Evolutionary conservation across 768 basidiomycete genomes (phyloP), one percentile per base, ranked within the genome.

Genomic region (Nidularia pulvinata): DNA sequence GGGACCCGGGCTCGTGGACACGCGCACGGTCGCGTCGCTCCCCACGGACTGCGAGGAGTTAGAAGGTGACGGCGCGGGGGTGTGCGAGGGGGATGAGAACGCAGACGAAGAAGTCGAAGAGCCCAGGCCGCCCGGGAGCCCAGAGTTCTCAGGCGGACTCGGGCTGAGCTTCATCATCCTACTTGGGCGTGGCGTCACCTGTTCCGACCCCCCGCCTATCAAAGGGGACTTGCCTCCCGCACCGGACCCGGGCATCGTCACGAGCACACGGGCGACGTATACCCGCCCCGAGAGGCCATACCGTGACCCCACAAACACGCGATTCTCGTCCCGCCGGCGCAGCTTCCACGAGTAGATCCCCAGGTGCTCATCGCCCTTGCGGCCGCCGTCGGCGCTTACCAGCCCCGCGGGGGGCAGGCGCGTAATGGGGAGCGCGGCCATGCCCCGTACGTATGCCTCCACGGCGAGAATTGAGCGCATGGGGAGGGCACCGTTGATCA

Each of bases 401-500:
- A 91, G 55, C 1, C 85, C 86, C 4, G 83, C 71, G 2, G 85
- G 69, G 2, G 96, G 96, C 11, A 87, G 66, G 45, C 89, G 79
- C 39, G 84, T 82, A 49, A 86, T 75, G 13, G 92, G 91, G 33
- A 88, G 68, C 0, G 89, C 80, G 0, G 85, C 63, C 33, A 76
- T 72, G 43, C 74, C 74, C 72, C 89, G 91, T 59, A 93, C 76
- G 59, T 84, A 88, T 25, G 77, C 65, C 64, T 98, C 95, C 42
- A 99, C 70, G 0, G 83, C 77, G 2, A 91, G 68, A 32, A 98
- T 85, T 0, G 85, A 76, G 53, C 82, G 78, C 25, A 25, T 25
- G 4, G 92, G 89, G 16, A 95, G 71, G 37, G 84, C 78, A 1
- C 85, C 82, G 61, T 97, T 98, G 64, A 93, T 85, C 72, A 89